These are phyloP conservation scores for Cladosporium sp. DNA, from an alignment of 2,329 filamentous ascomycete species.

Conservation along the genomic window DNA sequence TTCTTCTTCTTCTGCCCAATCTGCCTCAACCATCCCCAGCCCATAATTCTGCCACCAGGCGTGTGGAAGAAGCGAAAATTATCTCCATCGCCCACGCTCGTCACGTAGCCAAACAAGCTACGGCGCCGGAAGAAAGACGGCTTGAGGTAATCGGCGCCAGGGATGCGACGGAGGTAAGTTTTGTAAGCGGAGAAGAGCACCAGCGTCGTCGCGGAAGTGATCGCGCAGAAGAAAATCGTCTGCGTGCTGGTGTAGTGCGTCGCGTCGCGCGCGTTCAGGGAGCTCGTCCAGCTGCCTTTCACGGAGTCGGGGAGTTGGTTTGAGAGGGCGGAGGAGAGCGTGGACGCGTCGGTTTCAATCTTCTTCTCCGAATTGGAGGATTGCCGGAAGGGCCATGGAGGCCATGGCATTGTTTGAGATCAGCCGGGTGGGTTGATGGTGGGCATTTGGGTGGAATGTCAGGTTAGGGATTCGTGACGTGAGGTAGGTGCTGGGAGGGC, in stretches of 20 bases:
- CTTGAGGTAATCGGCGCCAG: slow-evolving; percentile 69
- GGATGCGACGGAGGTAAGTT: slow-evolving; percentile 75
- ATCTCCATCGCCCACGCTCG: slow-evolving; percentile 93
- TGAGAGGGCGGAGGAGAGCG: neutral
- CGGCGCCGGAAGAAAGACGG: slow-evolving; percentile 70
- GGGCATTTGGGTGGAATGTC: neutral
- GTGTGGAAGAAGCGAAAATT: slow-evolving; percentile 95
- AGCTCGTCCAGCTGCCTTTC: slow-evolving; percentile 9
- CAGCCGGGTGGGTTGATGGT: neutral
- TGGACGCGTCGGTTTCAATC: neutral
- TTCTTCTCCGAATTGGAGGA: neutral
- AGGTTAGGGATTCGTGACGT: neutral
- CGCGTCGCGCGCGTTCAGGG: slow-evolving; percentile 10
- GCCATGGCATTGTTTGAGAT: slow-evolving; percentile 9
- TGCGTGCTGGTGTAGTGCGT: slow-evolving; percentile 14
- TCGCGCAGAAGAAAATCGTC: slow-evolving; percentile 33
- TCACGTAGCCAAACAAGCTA: slow-evolving; percentile 79
- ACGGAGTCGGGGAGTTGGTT: neutral
- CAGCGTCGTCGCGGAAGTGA: slow-evolving; percentile 55
- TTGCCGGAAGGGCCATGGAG: slow-evolving; percentile 6
- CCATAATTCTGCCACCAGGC: slow-evolving; percentile 78
- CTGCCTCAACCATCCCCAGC: slow-evolving; percentile 63
- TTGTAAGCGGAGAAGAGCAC: slow-evolving; percentile 59
- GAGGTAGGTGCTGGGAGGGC: neutral
- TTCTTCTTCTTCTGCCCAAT: slow-evolving; percentile 17